A percentile compares a stretch with the other conserved stretches of the same genome.
These are phyloP conservation scores for Rhexocercosporidium sp. DNA, from an alignment of 2,329 filamentous ascomycete genomes.

Conservation along the genomic window DNA sequence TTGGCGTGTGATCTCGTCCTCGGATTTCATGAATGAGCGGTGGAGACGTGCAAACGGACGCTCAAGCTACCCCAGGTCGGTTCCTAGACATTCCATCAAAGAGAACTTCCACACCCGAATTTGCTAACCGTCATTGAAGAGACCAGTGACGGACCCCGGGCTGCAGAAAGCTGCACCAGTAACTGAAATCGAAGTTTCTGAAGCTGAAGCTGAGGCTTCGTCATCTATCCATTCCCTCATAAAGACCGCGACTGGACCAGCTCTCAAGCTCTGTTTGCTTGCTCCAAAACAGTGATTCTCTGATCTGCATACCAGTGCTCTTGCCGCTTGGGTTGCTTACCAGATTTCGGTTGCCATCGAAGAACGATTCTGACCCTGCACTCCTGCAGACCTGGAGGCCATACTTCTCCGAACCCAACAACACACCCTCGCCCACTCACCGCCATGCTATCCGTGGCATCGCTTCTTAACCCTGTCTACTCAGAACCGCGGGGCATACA, in stretches of 20 bases:
- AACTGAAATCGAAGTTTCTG: slow-evolving; percentile 34
- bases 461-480: slow-evolving; percentile 66
- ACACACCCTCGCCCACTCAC: slow-evolving; percentile 35
- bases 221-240: slow-evolving; percentile 33
- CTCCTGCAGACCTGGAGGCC: slow-evolving; percentile 36
- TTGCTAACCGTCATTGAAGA: slow-evolving; percentile 35
- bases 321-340: slow-evolving; percentile 21
- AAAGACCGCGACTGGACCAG: slow-evolving; percentile 31
- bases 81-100: slow-evolving; percentile 58
- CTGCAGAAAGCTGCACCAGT: slow-evolving; percentile 36
- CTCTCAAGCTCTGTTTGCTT: slow-evolving; percentile 37
- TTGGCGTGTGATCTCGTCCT: slow-evolving; percentile 48
- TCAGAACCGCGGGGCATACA: slow-evolving; percentile 46
- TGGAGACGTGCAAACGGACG: slow-evolving; percentile 54
- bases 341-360: slow-evolving; percentile 30
- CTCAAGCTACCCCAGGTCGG: slow-evolving; percentile 46
- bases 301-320: slow-evolving; percentile 30
- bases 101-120: slow-evolving; percentile 50
- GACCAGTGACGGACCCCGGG: slow-evolving; percentile 33
- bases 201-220: slow-evolving; percentile 30
- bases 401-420: slow-evolving; percentile 26
- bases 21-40: slow-evolving; percentile 51
- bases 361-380: slow-evolving; percentile 24
- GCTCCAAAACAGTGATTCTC: slow-evolving; percentile 31
- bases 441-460: slow-evolving; percentile 67